Base-by-base conservation (phyloP, 257 asterid genomes). In the Salvia rosmarinus region DNA sequence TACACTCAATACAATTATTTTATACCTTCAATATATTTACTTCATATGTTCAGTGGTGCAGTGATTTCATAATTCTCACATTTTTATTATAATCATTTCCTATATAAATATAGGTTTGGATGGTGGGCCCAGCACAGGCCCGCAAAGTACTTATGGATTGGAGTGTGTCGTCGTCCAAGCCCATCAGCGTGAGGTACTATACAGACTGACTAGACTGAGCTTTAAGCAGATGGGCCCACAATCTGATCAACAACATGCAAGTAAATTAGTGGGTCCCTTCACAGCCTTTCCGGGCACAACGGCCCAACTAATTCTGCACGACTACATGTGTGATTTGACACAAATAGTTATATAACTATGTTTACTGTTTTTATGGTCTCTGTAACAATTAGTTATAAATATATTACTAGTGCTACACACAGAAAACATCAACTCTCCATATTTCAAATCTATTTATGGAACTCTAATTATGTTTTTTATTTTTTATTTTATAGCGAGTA, bases 251-350 rank as follows among this genome's bases (percentile, higher is more conserved):
- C 23, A 57, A 35, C 67, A 51, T 54, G 44, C n/a, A 35, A 76
- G 40, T 44, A 68, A 70, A 65, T 73, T 34, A 39, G 73, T 74
- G 77, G 80, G 80, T 5, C 70, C 82, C 79, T 2, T n/a, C 8
- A 3, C 69, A 4, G 5, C 40, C 59, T 58, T 57, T 23, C 6
- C 0, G 19, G 56, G 9, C 43, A 52, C 55, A 64, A 75, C 75
- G 77, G 80, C 83, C 79, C 80, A 75, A 79, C 83, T 75, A 79
- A 64, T 32, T 70, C 55, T 54, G 70, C 76, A 74, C 62, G 46
- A 25, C 14, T 17, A 54, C 70, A 32, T 72, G 40, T 52, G 61
- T 30, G 55, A 73, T 32, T 34, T 74, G 60, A 65, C 83, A 40
- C 9, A 70, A 50, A 69, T 74, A 55, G 73, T n/a, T 25, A 4